A percentile compares a stretch with the other conserved stretches of the same genome.
phyloP scores from a whole-genome alignment of 1,284 basidiomycete species.

The Stygiomarasmius scandens region DNA sequence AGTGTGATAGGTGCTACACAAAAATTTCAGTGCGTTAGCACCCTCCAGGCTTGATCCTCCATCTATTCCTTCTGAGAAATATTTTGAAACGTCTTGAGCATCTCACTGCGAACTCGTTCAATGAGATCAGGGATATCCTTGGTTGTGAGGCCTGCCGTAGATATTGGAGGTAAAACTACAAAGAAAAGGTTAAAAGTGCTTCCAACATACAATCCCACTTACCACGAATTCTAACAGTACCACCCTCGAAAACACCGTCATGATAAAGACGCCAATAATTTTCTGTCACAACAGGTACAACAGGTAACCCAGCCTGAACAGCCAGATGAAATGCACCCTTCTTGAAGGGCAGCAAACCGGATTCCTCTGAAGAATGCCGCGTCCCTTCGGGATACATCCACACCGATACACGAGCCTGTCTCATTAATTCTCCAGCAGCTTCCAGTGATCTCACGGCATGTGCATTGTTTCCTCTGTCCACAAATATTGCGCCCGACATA shows the following conservation, averaged over 20 bases:
- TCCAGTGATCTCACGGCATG: slow-evolving; percentile 79
- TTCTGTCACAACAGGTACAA: slow-evolving; percentile 91
- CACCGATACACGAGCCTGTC: slow-evolving; percentile 71
- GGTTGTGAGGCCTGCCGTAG: slow-evolving; percentile 67
- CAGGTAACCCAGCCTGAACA: slow-evolving; percentile 84
- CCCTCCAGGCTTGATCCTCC: too few species aligned
- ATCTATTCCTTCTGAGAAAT: slow-evolving; percentile 56
- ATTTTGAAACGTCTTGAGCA: slow-evolving; percentile 70
- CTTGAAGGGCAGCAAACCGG: slow-evolving; percentile 87
- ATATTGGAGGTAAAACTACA: slow-evolving; percentile 77
- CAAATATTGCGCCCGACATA: slow-evolving; percentile 90
- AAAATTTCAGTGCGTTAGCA: too few species aligned
- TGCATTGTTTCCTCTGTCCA: slow-evolving; percentile 85
- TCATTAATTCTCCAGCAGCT: slow-evolving; percentile 84
- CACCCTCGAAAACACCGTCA: slow-evolving; percentile 76
- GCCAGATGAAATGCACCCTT: slow-evolving; percentile 99
- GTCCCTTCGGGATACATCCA: slow-evolving; percentile 97
- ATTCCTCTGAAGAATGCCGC: slow-evolving; percentile 68
- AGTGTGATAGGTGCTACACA: too few species aligned
- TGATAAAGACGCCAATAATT: slow-evolving; percentile 91
- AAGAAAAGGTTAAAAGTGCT: too few species aligned
- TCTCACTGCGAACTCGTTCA: slow-evolving; percentile 65
- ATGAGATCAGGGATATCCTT: slow-evolving; percentile 69
- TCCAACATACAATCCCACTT: slow-evolving; percentile 29
- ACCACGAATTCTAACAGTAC: slow-evolving; percentile 85